Evolutionary conservation across 1,284 basidiomycete genomes (phyloP), one percentile per base, ranked within the genome.

Genomic region (Schizophyllum commune): DNA sequence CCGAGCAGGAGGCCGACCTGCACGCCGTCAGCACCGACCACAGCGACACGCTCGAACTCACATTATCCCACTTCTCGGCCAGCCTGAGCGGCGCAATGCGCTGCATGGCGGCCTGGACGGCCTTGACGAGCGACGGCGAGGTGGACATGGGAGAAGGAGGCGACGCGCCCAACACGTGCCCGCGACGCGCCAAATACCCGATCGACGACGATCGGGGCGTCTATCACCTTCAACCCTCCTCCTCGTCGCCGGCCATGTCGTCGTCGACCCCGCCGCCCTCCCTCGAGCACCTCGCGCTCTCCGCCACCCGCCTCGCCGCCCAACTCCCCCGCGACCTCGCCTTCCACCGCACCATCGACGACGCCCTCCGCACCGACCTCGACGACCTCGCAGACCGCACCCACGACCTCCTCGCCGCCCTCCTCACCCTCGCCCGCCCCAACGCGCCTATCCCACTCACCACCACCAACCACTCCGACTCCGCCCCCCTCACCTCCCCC

Each of bases 51-150:
- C 60, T 59, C 47, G 27, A 60, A 60, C 89, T 74, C 65, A 95
- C 93, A 75, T 96, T 96, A 70, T 96, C 94, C 93, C 94, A 96
- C 65, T 83, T 86, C 67, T 86, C 93, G 15, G 94, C 93, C 4
- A 96, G 79, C 58, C 83, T 78, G n/a, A 93, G 80, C 5, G 94
- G 94, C 0, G 93, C 92, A 65, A 96, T 89, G 54, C 87, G 83
- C 65, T 91, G 86, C 84, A 92, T 87, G 0, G 84, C 83, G 52
- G 73, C 78, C 68, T 80, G 81, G 13, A 85, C 80, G 52, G 78
- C 74, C 69, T 80, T 83, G n/a, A 83, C 53, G 27, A 71, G 57
- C 27, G 53, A 47, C 13, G 39, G 39, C 13, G 39, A 47, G 39
- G 39, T 4, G 39, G 39, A 47, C 39, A 47, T 47, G 39, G 39